Percentiles rank a stretch among this genome's conserved stretches.
Evolutionary conservation across 2,329 filamentous ascomycete genomes (phyloP).

Genomic region (Dendrostoma leiphaemia): DNA sequence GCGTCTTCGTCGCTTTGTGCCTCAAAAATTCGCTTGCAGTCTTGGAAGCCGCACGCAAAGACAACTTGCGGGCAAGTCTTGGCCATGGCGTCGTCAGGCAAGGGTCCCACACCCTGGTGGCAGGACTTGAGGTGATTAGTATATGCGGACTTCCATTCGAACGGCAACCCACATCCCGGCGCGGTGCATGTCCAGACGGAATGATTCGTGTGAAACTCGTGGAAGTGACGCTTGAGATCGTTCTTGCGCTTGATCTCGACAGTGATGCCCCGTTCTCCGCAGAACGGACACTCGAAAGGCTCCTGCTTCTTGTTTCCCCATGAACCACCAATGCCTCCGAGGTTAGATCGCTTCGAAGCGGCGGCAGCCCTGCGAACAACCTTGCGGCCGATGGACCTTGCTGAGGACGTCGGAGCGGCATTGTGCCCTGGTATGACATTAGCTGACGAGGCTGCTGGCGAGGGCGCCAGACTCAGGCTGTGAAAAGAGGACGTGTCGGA

Average conservation of each 20-base stretch:
- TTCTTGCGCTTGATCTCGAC: conserved; percentile 44
- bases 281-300: conserved; percentile 34
- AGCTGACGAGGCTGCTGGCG: conserved; percentile 16
- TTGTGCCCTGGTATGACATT: conserved; percentile 24
- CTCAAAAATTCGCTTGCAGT: conserved; percentile 43
- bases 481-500: conserved; percentile 20
- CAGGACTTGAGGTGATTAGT: conserved; percentile 44
- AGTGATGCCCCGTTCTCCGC: conserved; percentile 39
- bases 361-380: conserved; percentile 18
- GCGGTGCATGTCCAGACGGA: conserved; percentile 45
- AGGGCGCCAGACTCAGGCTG: conserved; percentile 18
- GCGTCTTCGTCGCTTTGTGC: conserved; percentile 38
- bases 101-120: conserved; percentile 37
- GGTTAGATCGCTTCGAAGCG: conserved; percentile 18
- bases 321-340: conserved; percentile 17
- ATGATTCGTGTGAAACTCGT: conserved; percentile 46
- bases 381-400: conserved; percentile 17
- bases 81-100: conserved; percentile 37
- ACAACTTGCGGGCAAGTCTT: conserved; percentile 44
- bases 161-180: conserved; percentile 41
- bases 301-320: conserved; percentile 20
- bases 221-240: conserved; percentile 47
- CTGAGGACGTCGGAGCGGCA: conserved; percentile 13
- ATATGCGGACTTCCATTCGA: conserved; percentile 48
- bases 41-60: conserved; percentile 47